phyloP scores from a whole-genome alignment of 176 grass and related monocot genomes.

The Zoysia japonica region DNA sequence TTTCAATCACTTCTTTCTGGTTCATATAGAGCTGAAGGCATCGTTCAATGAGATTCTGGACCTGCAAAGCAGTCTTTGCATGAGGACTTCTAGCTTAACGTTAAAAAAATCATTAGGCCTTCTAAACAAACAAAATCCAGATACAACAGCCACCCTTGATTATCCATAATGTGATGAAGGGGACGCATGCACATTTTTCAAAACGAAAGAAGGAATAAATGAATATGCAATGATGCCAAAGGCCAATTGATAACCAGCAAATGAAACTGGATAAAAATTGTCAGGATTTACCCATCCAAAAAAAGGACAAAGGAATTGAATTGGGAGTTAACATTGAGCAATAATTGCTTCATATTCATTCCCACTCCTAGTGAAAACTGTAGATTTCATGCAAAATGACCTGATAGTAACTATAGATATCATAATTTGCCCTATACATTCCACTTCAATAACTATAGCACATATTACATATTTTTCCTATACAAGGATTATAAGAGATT shows the following conservation, averaged over 20 bases:
- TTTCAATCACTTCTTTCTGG: constrained; percentile 93
- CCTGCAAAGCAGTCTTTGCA: constrained; percentile 59
- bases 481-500: not conserved
- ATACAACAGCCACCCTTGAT: not conserved
- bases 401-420: not conserved
- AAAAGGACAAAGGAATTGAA: not conserved
- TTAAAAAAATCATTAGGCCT: not conserved
- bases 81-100: constrained; percentile 28
- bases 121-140: not conserved
- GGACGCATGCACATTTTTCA: not conserved
- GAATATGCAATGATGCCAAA: not conserved
- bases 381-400: not conserved
- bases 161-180: not conserved
- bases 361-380: constrained; percentile 1
- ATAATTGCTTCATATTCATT: not conserved
- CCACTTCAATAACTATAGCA: not conserved
- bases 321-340: not conserved
- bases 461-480: not conserved
- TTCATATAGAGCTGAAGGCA: constrained; percentile 99
- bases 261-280: not conserved
- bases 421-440: not conserved
- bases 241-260: not conserved
- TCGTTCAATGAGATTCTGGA: constrained; percentile 95
- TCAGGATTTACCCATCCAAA: not conserved
- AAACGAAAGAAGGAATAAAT: constrained; percentile 20